Base-by-base conservation (phyloP, 345 rosid species). In the Limnanthes douglasii region DNA sequence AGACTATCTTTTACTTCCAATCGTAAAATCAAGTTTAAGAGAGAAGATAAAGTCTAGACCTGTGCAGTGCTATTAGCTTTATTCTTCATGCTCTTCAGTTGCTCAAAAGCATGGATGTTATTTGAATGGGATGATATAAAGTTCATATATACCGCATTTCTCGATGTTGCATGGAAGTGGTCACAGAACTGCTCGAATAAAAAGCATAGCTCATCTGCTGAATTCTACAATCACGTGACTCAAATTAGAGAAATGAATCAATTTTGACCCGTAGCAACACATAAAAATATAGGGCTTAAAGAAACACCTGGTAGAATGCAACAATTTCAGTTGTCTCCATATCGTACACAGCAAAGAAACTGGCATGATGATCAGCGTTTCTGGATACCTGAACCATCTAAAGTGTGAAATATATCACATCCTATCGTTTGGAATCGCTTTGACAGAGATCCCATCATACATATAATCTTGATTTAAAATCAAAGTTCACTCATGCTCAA, bases 271-370 rank as follows among this genome's bases (percentile, higher is more conserved):
- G 21, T 9, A 25, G 13, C 3, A 46, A 11, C 5, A 19, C n/a
- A 41, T 1, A 15, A 43, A 20, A 39, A 36, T 50, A 5, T 18
- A 46, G 12, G 13, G 23, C 10, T 33, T 18, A 18, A 41, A 30
- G 2, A 39, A 12, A 22, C 52, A 84, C 98, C 94, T 74, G 88
- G 68, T 77, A 80, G 64, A 84, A 90, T 50, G 95, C 86, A 59
- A 84, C 75, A 47, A 90, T 65, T 51, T 90, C 94, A 21, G 98
- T 79, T 45, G 95, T 80, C 59, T 83, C 98, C 95, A 90, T 90
- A 59, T 84, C 70, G 65, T 90, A 90, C 26, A 90, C 94, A 5
- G 85, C 94, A 39, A 84, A 90, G 61, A 90, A 90, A 23, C 95
- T 74, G n/a, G 69, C 65, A 38, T 64, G 85, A 38, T 60, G 55